phyloP scores from a whole-genome alignment of 306 rosid species.

The Quercus variabilis region DNA sequence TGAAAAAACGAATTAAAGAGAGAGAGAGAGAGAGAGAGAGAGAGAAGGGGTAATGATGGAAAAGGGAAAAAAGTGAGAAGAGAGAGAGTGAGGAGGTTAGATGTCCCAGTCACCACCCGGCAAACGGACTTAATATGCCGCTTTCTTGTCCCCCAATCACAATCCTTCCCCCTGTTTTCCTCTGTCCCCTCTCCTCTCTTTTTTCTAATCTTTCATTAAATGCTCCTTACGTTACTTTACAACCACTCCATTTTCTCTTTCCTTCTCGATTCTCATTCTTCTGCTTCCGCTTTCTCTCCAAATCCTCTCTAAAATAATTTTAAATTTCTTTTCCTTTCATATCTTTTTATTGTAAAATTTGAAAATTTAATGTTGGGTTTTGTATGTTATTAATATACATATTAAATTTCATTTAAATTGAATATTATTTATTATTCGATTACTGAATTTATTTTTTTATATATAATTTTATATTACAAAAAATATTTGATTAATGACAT shows the following conservation, averaged over 20 bases:
- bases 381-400: too few relatives aligned
- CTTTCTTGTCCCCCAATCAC: conserved; percentile 67
- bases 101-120: conserved; percentile 56
- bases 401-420: too few relatives aligned
- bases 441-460: too few relatives aligned
- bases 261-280: too few relatives aligned
- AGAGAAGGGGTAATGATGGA: conserved; percentile 34
- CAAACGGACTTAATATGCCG: conserved; percentile 53
- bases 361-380: background rate
- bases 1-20: background rate
- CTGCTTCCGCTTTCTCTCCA: too few relatives aligned
- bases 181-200: conserved; percentile 38
- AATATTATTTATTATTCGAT: too few relatives aligned
- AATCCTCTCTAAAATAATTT: too few relatives aligned
- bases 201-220: conserved; percentile 2
- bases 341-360: background rate
- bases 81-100: conserved; percentile 9
- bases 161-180: conserved; percentile 26
- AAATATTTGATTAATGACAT: too few relatives aligned
- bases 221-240: conserved; percentile 5
- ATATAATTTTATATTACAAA: too few relatives aligned
- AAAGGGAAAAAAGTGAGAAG: conserved; percentile 10
- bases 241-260: background rate
- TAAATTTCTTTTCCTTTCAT: too few relatives aligned
- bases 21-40: conserved; percentile 7